Conservation (phyloP, 2,329 filamentous ascomycete genomes). For the Hypoxylon sp. region DNA sequence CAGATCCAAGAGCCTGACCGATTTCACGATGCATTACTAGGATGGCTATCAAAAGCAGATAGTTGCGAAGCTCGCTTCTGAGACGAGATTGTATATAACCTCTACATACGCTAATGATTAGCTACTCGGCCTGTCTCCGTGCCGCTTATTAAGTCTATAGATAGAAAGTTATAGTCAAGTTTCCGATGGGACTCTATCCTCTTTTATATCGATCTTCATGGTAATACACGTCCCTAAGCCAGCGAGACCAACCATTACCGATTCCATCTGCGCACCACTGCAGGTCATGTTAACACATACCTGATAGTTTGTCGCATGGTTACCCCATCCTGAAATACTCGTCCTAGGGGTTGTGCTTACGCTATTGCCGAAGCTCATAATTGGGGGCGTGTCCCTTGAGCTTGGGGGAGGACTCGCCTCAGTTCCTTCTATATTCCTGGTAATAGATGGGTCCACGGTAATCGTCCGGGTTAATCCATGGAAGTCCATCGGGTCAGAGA, state of each 20-base stretch:
- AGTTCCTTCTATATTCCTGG: background rate
- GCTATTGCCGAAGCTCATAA: constrained; percentile 2
- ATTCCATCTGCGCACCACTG: constrained; percentile 10
- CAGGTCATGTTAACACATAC: constrained; percentile 15
- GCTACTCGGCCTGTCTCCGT: background rate
- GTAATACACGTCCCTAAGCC: constrained; percentile 11
- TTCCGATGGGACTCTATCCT: constrained; percentile 9
- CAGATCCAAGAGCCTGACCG: constrained; percentile 65
- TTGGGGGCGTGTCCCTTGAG: constrained; percentile 5
- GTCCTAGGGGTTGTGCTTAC: constrained; percentile 9
- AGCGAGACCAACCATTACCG: constrained; percentile 7
- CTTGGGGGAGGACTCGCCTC: constrained; percentile 1
- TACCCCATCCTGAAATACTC: constrained; percentile 7
- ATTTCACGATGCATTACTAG: constrained; percentile 63
- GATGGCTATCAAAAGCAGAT: constrained; percentile 57
- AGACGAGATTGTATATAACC: constrained; percentile 8
- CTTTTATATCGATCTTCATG: constrained; percentile 20
- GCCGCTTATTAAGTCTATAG: background rate
- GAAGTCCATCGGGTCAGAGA: constrained; percentile 6
- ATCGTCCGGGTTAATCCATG: background rate
- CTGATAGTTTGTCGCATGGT: constrained; percentile 10
- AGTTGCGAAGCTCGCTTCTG: background rate
- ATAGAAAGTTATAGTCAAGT: background rate
- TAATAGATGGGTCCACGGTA: background rate
- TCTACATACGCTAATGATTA: background rate